These are phyloP conservation scores for Lachancea lanzarotensis DNA, from an alignment of 805 yeast genomes.

Conservation along the genomic window DNA sequence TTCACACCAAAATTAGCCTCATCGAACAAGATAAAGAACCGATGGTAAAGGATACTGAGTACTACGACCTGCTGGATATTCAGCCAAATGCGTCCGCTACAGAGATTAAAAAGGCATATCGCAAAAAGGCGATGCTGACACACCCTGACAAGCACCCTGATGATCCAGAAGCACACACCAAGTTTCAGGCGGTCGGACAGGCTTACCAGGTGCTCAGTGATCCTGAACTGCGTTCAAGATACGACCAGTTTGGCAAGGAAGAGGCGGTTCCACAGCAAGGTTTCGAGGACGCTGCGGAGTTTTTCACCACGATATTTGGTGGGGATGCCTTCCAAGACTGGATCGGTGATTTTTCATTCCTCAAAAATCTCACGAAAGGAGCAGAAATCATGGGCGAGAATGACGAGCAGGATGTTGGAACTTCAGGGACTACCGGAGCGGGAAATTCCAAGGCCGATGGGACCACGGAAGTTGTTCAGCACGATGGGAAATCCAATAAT, in stretches of 20 bases:
- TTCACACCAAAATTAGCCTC: background rate
- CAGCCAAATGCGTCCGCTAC: slow-evolving; percentile 60
- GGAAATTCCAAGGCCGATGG: slow-evolving; percentile 6
- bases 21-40: slow-evolving; percentile 1
- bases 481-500: slow-evolving; percentile 33
- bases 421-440: slow-evolving; percentile 7
- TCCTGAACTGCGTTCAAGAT: slow-evolving; percentile 55
- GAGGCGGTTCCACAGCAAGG: slow-evolving; percentile 64
- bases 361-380: slow-evolving; percentile 54
- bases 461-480: slow-evolving; percentile 19
- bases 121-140: slow-evolving; percentile 79
- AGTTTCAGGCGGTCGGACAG: slow-evolving; percentile 67
- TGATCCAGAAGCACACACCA: slow-evolving; percentile 81
- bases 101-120: slow-evolving; percentile 89
- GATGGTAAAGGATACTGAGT: slow-evolving; percentile 82
- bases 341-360: slow-evolving; percentile 70
- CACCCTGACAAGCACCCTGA: slow-evolving; percentile 98
- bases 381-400: slow-evolving; percentile 40
- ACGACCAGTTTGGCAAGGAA: slow-evolving; percentile 82
- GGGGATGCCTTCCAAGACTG: slow-evolving; percentile 73
- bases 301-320: slow-evolving; percentile 77
- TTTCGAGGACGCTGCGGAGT: slow-evolving; percentile 80
- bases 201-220: slow-evolving; percentile 82
- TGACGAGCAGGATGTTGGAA: slow-evolving; percentile 18
- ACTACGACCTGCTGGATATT: slow-evolving; percentile 77